These are phyloP conservation scores for Periconia sp. DNA, from an alignment of 2,329 filamentous ascomycete species.

Conservation along the genomic window DNA sequence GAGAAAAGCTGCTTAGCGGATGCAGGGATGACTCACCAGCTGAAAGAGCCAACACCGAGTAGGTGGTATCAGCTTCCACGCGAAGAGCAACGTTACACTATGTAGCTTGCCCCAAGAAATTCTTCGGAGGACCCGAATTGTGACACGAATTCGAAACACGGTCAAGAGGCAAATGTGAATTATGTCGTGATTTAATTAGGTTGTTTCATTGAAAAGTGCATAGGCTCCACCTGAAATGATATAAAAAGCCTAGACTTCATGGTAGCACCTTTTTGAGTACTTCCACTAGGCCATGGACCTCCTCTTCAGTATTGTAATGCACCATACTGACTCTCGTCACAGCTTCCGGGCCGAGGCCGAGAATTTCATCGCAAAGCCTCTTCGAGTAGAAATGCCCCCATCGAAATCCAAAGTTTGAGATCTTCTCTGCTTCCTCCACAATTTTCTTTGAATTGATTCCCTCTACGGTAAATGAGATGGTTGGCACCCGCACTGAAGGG, in stretches of 20 bases:
- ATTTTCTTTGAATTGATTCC: constrained; percentile 63
- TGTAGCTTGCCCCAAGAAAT: too few species aligned
- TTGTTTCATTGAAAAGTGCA: too few species aligned
- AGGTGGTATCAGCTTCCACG: too few species aligned
- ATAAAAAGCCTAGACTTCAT: constrained; percentile 5
- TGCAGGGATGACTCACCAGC: too few species aligned
- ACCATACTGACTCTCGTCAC: constrained; percentile 74
- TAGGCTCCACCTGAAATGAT: too few species aligned
- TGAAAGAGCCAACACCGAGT: too few species aligned
- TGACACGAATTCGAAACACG: too few species aligned
- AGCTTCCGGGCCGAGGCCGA: constrained; percentile 65
- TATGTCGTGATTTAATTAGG: too few species aligned
- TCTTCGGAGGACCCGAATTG: too few species aligned
- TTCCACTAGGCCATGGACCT: constrained; percentile 60
- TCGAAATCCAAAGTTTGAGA: constrained; percentile 65
- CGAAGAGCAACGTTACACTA: too few species aligned
- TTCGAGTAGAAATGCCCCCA: constrained; percentile 75
- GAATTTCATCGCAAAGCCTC: constrained; percentile 64
- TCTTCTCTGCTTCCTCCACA: constrained; percentile 67
- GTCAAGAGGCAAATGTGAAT: too few species aligned
- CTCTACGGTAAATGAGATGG: constrained; percentile 69
- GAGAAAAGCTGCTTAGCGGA: too few species aligned
- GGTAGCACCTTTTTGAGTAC: constrained; percentile 59
- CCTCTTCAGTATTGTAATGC: constrained; percentile 74
- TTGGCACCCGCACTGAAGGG: constrained; percentile 62